A percentile compares a stretch with the other conserved stretches of the same genome.
Conservation (phyloP, 1,284 basidiomycete genomes). For the Hymenochaete sp. region DNA sequence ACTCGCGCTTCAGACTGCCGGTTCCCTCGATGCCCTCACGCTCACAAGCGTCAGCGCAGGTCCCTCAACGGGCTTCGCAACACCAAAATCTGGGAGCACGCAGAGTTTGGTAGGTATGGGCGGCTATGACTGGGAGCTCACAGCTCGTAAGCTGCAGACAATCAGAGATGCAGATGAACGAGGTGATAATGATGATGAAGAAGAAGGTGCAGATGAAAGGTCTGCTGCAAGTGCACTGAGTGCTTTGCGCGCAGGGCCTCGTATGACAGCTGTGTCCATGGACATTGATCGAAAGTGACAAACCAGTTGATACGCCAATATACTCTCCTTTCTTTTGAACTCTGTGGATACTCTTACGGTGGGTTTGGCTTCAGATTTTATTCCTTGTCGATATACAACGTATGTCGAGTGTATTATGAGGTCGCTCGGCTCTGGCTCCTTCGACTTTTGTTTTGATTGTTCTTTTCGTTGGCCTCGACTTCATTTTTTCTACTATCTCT, state of each 20-base stretch:
- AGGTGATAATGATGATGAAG: not conserved
- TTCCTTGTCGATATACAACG: too few species aligned
- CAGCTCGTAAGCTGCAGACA: constrained; percentile 11
- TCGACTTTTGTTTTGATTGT: too few species aligned
- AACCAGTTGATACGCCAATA: too few species aligned
- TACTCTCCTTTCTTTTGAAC: too few species aligned
- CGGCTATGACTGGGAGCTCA: constrained; percentile 16
- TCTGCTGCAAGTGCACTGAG: constrained; percentile 8
- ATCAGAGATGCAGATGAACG: constrained; percentile 9
- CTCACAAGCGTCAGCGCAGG: constrained; percentile 8
- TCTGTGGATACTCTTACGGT: too few species aligned
- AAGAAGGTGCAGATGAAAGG: constrained; percentile 1
- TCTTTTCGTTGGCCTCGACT: too few species aligned
- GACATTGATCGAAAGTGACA: constrained; percentile 13
- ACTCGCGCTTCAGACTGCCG: not conserved
- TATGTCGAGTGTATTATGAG: too few species aligned
- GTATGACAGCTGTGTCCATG: constrained; percentile 11
- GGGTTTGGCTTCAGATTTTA: too few species aligned
- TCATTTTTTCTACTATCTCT: too few species aligned
- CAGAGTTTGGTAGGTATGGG: constrained; percentile 14
- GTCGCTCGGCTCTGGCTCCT: too few species aligned
- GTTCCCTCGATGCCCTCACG: constrained; percentile 11
- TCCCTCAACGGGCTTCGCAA: constrained; percentile 6
- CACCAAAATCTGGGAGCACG: constrained; percentile 16
- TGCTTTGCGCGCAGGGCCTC: constrained; percentile 9